These are phyloP conservation scores for Desmodesmus armatus DNA, from an alignment of 139 green algal genomes.

Conservation along the genomic window DNA sequence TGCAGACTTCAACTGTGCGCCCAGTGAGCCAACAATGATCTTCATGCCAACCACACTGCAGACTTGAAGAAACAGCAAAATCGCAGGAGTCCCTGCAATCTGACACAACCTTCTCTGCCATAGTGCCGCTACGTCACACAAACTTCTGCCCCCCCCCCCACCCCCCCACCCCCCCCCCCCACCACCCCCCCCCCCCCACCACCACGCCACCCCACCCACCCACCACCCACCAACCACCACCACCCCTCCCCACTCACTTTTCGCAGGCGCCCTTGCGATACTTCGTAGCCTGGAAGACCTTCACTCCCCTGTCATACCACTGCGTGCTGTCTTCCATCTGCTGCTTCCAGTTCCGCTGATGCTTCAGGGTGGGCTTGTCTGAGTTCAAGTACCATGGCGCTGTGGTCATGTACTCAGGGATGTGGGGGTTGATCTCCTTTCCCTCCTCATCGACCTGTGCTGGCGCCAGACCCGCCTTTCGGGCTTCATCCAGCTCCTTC, in stretches of 20 bases:
- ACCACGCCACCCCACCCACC: no score
- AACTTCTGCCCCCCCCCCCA: no score
- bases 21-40: no score
- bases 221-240: no score
- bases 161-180: no score
- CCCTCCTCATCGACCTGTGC: constrained; percentile 98
- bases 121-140: neutral
- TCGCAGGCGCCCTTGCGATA: constrained; percentile 97
- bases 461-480: constrained; percentile 94
- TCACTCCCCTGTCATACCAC: constrained; percentile 95
- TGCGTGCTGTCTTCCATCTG: constrained; percentile 66
- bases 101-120: no score
- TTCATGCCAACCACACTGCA: no score
- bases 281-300: constrained; percentile 95
- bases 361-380: constrained; percentile 91
- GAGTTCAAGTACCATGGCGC: constrained; percentile 98
- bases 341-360: constrained; percentile 97
- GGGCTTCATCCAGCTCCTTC: constrained; percentile 96
- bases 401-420: constrained; percentile 97
- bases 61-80: no score
- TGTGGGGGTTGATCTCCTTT: constrained; percentile 99
- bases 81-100: no score
- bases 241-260: constrained; percentile 84
- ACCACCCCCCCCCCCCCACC: no score
- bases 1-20: no score